Evolutionary conservation across 257 asterid species (phyloP).

Genomic region (Osmanthus fragrans): DNA sequence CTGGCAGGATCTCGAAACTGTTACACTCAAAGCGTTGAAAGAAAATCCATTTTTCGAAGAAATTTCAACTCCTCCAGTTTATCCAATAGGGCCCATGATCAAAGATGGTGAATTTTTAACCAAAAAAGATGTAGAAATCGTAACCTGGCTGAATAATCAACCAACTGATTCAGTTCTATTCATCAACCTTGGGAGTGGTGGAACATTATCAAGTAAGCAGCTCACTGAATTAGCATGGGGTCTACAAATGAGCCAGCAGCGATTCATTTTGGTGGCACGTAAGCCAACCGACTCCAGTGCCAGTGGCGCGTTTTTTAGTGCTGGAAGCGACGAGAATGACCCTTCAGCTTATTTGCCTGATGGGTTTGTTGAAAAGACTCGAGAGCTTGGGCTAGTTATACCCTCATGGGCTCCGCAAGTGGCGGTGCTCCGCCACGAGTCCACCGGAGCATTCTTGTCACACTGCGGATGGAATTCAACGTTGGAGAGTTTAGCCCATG

Average conservation of each 20-base stretch:
- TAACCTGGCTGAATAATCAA: slow-evolving; percentile 46
- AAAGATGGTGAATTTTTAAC: slow-evolving; percentile 23
- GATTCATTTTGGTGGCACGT: slow-evolving; percentile 48
- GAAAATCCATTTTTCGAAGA: slow-evolving; percentile 31
- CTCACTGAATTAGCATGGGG: slow-evolving; percentile 46
- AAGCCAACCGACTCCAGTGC: slow-evolving; percentile 30
- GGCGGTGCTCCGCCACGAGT: slow-evolving; percentile 36
- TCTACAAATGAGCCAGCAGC: slow-evolving; percentile 41
- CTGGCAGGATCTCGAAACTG: slow-evolving; percentile 46
- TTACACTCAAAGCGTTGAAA: slow-evolving; percentile 30
- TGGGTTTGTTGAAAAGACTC: slow-evolving; percentile 25
- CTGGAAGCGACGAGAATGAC: slow-evolving; percentile 21
- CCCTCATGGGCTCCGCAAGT: slow-evolving; percentile 47
- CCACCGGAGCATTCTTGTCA: slow-evolving; percentile 38
- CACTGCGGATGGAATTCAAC: slow-evolving; percentile 62
- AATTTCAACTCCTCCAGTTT: slow-evolving; percentile 32
- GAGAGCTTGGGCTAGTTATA: slow-evolving; percentile 35
- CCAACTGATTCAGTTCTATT: slow-evolving; percentile 41
- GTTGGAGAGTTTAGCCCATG: slow-evolving; percentile 41
- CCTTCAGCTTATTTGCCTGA: slow-evolving; percentile 32
- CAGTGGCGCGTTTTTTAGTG: slow-evolving; percentile 27
- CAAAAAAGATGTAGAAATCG: slow-evolving; percentile 8
- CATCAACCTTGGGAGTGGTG: slow-evolving; percentile 50
- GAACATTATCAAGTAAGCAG: slow-evolving; percentile 40
- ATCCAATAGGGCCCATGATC: slow-evolving; percentile 43